Base-by-base conservation (phyloP, 2,329 filamentous ascomycete species). In the Phaeomoniella chlamydospora region DNA sequence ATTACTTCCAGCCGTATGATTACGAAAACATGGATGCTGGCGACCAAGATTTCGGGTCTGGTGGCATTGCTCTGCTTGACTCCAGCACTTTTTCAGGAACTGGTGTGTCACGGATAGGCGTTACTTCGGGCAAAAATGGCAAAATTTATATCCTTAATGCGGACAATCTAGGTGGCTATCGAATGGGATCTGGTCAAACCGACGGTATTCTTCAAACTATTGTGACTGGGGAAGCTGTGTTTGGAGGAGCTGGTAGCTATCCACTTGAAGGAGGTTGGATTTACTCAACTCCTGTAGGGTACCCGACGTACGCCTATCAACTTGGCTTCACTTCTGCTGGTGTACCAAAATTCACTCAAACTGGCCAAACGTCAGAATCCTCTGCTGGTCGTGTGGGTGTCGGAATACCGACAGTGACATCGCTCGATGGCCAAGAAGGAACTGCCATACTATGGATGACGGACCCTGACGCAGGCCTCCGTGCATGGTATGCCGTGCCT, bases 1-100 rank as follows among this genome's bases (percentile, higher is more conserved):
- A 72, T 35, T 72, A 70, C 45, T 72, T 72, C 39, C 66, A 71
- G 56, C 68, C 68, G 0, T 67, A 59, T 42, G 66, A 70, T 33
- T 70, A 72, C 37, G 32, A 55, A 56, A 37, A 60, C 0, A 52
- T 70, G 34, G 65, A 70, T 35, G 65, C 62, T 5, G 66, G 59
- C 0, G 66, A 71, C 37, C 61, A 63, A 34, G 68, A 72, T 44
- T 47, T 72, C 4, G 68, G 67, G 3, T 48, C 55, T 2, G 51
- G 53, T 12, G 55, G 55, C 4, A 57, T 64, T 1, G 55, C 56
- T 11, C 54, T 67, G 1, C 54, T 69, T 1, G 62, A 68, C 4
- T 57, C 61, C 0, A 51, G 42, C 6, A 48, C 56, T 2, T 70
- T 70, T 39, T 54, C 55, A 1, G 65, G 64, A 1, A 57, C 41